Conservation (phyloP, 1,139 yeast genomes). For the Protomyces inundatus region DNA sequence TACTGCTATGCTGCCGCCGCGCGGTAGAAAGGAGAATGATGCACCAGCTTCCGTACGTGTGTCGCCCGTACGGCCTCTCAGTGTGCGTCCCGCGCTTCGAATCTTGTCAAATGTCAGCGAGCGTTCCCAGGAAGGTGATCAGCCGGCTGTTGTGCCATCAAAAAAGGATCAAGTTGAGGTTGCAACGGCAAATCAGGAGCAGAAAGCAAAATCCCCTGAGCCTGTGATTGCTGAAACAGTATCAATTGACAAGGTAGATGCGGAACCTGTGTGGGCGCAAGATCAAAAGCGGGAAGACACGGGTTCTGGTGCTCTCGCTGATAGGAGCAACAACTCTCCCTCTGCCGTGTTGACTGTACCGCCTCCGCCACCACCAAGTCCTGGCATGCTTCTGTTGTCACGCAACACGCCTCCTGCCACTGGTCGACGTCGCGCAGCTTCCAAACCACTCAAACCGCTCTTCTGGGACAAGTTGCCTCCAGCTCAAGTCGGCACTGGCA, state of each 20-base stretch:
- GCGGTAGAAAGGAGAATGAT: not conserved
- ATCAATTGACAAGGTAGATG: no score
- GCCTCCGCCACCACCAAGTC: not conserved
- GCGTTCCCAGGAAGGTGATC: not conserved
- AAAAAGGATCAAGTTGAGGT: no score
- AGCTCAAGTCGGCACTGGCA: not conserved
- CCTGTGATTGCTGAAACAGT: no score
- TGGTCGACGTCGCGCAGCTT: not conserved
- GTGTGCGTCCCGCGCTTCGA: not conserved
- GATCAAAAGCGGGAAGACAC: no score
- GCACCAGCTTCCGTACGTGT: not conserved
- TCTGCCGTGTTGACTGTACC: not conserved
- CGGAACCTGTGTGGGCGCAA: no score
- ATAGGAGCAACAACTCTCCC: no score
- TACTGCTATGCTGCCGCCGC: not conserved
- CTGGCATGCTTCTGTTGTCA: not conserved
- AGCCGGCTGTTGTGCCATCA: no score
- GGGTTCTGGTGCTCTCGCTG: no score
- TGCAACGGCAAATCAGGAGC: no score
- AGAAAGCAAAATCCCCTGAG: no score
- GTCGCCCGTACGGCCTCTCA: not conserved
- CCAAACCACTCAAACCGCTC: conserved; percentile 13
- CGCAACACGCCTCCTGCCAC: not conserved
- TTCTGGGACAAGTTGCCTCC: conserved; percentile 18
- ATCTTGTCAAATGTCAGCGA: not conserved